Evolutionary conservation across 331 rosid species (phyloP).

Genomic region (Pyracantha coccinea): DNA sequence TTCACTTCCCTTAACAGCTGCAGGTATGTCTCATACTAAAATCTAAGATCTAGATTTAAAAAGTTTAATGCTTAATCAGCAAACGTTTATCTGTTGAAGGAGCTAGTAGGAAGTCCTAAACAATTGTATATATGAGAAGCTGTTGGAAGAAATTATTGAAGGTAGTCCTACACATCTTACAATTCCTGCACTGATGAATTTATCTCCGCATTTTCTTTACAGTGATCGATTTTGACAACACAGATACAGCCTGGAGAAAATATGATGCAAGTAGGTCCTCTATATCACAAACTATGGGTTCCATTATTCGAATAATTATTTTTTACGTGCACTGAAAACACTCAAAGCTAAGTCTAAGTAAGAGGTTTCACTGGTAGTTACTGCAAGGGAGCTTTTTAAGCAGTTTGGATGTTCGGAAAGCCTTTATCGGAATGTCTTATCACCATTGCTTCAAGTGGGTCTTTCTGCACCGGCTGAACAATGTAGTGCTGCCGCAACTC

Average conservation of each 20-base stretch:
- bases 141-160: background rate
- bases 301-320: background rate
- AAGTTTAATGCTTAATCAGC: background rate
- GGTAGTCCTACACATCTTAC: background rate
- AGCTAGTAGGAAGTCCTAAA: background rate
- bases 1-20: slow-evolving; percentile 41
- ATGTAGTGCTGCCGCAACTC: slow-evolving; percentile 58
- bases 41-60: background rate
- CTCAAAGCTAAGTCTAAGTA: slow-evolving; percentile 9
- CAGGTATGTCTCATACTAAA: slow-evolving; percentile 25
- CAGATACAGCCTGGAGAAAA: slow-evolving; percentile 48
- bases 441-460: slow-evolving; percentile 53
- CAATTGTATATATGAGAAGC: background rate
- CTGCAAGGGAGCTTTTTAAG: slow-evolving; percentile 54
- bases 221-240: slow-evolving; percentile 59
- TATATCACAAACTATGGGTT: slow-evolving; percentile 3
- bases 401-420: slow-evolving; percentile 44
- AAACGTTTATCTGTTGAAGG: background rate
- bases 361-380: slow-evolving; percentile 36
- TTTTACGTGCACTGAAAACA: background rate
- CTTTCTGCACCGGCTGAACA: slow-evolving; percentile 49
- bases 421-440: slow-evolving; percentile 37
- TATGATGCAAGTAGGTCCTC: slow-evolving; percentile 40
- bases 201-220: slow-evolving; percentile 5
- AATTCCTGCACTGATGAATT: background rate